Base-by-base conservation (phyloP, 305 asterid genomes). In the Rubia occidens region DNA sequence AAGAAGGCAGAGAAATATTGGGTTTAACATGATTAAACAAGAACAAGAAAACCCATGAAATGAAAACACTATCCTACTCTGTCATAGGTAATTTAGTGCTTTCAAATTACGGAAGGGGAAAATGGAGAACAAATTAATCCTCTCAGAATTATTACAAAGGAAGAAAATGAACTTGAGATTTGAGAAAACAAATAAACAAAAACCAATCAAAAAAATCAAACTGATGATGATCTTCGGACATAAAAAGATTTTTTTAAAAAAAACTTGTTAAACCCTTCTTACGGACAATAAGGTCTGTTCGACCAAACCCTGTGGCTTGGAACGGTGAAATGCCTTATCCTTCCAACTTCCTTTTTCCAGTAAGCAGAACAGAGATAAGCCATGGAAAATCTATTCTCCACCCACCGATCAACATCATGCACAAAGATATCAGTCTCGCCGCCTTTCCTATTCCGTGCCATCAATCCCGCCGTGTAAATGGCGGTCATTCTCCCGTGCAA, bases 401-500 rank as follows among this genome's bases (percentile, higher is more conserved):
- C 84, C 74, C 78, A 87, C 79, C 96, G 83, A 78, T 89, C 86
- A 74, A 89, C 92, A 82, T 91, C 96, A 71, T 91, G 98, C 76
- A 91, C 95, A 75, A 91, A 81, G 66, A 91, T 87, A 60, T 91
- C 81, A n/a, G 98, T 91, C 7, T 65, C 83, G 4, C 79, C 83
- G 15, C 26, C 77, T 37, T 56, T 82, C 35, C 80, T 81, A 66
- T 84, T 86, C 76, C 96, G 78, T 0, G 95, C 98, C 90, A 89
- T 84, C 98, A 91, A 85, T 21, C 98, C 95, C 0, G 92, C 98
- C 6, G 96, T 91, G 69, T 89, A 91, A 53, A 91, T 91, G 11
- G 94, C 97, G 7, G 81, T 65, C 97, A 91, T 91, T 73, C 97
- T 68, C 66, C 97, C 98, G 6, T 95, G 98, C 9, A 95, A 95